These are phyloP conservation scores for Tilletia caries DNA, from an alignment of 1,284 basidiomycete genomes.

Conservation along the genomic window DNA sequence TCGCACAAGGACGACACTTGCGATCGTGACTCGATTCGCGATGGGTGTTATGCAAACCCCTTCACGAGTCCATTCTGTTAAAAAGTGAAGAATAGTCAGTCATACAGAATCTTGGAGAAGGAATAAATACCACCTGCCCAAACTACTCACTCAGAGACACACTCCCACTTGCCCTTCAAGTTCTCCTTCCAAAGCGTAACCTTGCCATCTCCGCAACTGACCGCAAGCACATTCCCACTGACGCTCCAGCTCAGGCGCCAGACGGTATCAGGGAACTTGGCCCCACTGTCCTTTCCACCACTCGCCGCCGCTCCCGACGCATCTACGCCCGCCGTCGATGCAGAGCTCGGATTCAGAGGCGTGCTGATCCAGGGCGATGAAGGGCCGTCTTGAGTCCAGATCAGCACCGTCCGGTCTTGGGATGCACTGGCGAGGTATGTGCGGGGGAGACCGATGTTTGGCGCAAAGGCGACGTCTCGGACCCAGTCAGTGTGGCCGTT, in stretches of 20 bases:
- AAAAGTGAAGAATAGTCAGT: not conserved
- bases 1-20: not conserved
- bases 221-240: constrained; percentile 91
- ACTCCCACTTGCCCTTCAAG: constrained; percentile 88
- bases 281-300: constrained; percentile 17
- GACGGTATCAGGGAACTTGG: constrained; percentile 59
- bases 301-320: constrained; percentile 16
- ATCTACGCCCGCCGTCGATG: not conserved
- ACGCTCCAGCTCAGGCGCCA: constrained; percentile 98
- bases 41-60: not conserved
- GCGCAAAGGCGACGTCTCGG: constrained; percentile 94
- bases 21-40: not conserved
- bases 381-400: constrained; percentile 85
- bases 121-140: not conserved
- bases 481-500: constrained; percentile 86
- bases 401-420: constrained; percentile 80
- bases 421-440: constrained; percentile 93
- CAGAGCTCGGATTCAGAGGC: constrained; percentile 67
- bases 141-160: constrained; percentile 60
- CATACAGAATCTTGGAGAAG: too few relatives aligned
- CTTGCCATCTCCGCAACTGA: constrained; percentile 96
- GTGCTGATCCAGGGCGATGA: constrained; percentile 79
- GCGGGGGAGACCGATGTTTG: constrained; percentile 88
- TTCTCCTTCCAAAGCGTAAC: constrained; percentile 98
- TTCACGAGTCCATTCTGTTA: not conserved